Base-by-base conservation (phyloP, 768 basidiomycete species). In the Calocybe indica region DNA sequence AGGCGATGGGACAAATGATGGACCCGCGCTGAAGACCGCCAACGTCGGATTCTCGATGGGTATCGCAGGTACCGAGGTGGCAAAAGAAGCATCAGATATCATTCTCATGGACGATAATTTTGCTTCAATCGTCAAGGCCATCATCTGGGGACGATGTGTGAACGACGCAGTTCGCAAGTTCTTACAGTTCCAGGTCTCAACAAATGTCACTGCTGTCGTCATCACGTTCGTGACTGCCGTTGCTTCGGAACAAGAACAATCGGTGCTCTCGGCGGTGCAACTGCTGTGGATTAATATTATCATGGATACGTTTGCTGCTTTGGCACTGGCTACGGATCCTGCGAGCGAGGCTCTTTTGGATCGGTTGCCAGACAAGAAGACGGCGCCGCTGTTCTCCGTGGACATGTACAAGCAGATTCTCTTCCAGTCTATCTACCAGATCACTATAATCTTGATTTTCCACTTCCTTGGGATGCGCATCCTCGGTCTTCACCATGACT, bases 51-150 rank as follows among this genome's bases (percentile, higher is more conserved):
- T 98, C 71, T 92, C 90, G 4, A 94, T 94, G 92, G 91, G 91
- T 55, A 85, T 93, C 54, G 83, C 93, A 29, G 96, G 96, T 7
- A 99, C 96, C 1, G 96, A 99, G 63, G 92, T 99, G 12, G 94
- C 96, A 41, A 98, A 99, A 67, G 94, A 97, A 65, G 96, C 96
- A 1, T 97, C 95, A 6, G 96, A 99, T 58, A 96, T 99, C 60
- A 94, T 98, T 57, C 81, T 97, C 37, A 96, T 96, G 94, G 89
- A 93, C 62, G 92, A 94, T 67, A 94, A 95, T 62, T 98, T 99
- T 62, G 71, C 91, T 4, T 94, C 91, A 2, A 94, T 99, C 58
- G 92, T 97, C 55, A 86, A 92, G 57, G 96, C 96, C 47, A 96
- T 98, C 57, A 93, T 96, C 75, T 98, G 96, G 95, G 96, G 96